Percentiles rank a stretch among this genome's conserved stretches.
Evolutionary conservation across 805 yeast genomes (phyloP).

Genomic region (Candida maris): DNA sequence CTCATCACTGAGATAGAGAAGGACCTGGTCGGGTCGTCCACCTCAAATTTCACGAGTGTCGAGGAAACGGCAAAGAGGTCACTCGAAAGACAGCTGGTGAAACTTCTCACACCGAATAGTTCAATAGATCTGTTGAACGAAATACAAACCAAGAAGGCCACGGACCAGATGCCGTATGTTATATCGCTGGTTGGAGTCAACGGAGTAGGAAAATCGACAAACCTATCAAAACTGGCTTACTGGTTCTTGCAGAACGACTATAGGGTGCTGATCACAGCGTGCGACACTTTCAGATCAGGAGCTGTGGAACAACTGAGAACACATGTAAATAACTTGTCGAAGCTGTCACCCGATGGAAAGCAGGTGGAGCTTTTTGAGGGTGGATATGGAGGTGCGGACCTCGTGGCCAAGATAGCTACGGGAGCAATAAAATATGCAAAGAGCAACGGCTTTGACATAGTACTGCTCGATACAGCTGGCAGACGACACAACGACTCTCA

Average conservation of each 20-base stretch:
- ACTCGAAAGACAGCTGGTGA: constrained; percentile 61
- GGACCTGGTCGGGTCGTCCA: constrained; percentile 68
- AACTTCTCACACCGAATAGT: constrained; percentile 85
- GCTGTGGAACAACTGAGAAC: constrained; percentile 97
- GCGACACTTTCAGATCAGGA: constrained; percentile 97
- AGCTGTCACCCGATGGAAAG: constrained; percentile 46
- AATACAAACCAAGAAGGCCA: constrained; percentile 48
- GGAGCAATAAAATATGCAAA: constrained; percentile 82
- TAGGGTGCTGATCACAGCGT: constrained; percentile 86
- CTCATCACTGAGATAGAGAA: constrained; percentile 67
- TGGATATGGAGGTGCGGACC: constrained; percentile 95
- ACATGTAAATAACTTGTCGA: constrained; percentile 80
- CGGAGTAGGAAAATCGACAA: constrained; percentile 97
- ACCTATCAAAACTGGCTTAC: constrained; percentile 87
- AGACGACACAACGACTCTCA: constrained; percentile 93
- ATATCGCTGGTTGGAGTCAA: constrained; percentile 96
- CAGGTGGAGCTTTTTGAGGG: constrained; percentile 81
- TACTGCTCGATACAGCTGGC: constrained; percentile 95
- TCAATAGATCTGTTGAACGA: constrained; percentile 84
- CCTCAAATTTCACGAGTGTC: constrained; percentile 70
- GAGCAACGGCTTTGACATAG: constrained; percentile 71
- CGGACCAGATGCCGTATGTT: constrained; percentile 68
- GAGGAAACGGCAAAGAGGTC: constrained; percentile 64
- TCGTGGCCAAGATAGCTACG: constrained; percentile 88
- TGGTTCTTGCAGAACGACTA: constrained; percentile 91